Percentiles rank a stretch among this genome's conserved stretches.
Conservation (phyloP, 179 eudicot genomes). For the Gypsophila paniculata region DNA sequence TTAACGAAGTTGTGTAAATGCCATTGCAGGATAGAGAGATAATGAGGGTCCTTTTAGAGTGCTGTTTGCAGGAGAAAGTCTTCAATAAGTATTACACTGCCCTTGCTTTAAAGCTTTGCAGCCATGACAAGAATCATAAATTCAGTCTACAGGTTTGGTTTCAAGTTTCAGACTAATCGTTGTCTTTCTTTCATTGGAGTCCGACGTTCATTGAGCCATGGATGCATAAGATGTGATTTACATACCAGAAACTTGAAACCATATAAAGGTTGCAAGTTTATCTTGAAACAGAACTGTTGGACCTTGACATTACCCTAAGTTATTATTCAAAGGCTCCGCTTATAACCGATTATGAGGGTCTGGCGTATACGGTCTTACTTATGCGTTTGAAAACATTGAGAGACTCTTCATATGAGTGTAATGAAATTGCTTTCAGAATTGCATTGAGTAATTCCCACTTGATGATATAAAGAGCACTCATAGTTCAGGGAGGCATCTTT, state of each 20-base stretch:
- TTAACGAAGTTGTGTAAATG: background rate
- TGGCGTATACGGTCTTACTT: no score
- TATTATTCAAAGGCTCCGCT: no score
- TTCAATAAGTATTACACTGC: slow-evolving; percentile 84
- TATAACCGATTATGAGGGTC: no score
- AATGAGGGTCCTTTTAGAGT: slow-evolving; percentile 80
- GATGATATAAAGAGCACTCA: background rate
- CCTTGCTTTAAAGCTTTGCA: slow-evolving; percentile 77
- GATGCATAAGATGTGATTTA: background rate
- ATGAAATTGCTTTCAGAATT: background rate
- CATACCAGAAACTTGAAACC: background rate
- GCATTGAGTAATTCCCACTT: background rate
- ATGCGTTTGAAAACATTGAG: background rate
- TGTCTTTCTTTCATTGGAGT: background rate
- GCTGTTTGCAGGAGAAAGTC: slow-evolving; percentile 90
- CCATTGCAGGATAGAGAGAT: slow-evolving; percentile 83
- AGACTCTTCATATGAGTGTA: background rate
- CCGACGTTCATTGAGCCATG: background rate
- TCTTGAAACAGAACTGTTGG: no score
- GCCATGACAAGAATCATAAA: slow-evolving; percentile 86
- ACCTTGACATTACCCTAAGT: no score
- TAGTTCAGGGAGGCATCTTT: background rate
- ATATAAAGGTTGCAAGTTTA: background rate
- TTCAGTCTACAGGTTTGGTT: slow-evolving; percentile 70
- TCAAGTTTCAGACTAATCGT: background rate